These are phyloP conservation scores for Alternaria triticimaculans DNA, from an alignment of 2,329 filamentous ascomycete species.

Conservation along the genomic window DNA sequence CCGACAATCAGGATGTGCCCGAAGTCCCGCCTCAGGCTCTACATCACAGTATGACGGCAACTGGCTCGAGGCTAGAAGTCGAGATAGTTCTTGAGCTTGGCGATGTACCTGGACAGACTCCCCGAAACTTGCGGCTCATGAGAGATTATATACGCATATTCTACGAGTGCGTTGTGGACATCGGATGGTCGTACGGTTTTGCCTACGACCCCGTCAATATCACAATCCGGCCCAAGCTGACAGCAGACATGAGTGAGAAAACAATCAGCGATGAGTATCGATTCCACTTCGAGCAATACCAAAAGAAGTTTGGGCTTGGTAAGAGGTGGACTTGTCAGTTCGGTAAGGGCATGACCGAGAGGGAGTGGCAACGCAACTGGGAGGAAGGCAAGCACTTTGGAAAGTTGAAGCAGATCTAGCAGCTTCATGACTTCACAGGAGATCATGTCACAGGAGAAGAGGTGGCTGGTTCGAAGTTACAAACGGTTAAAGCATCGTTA, in stretches of 20 bases:
- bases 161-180: too few species aligned
- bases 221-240: background rate
- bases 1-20: too few species aligned
- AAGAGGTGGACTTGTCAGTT: background rate
- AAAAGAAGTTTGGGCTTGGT: background rate
- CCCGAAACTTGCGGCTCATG: too few species aligned
- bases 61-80: too few species aligned
- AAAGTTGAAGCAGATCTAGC: background rate
- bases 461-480: fast-evolving
- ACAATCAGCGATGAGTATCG: background rate
- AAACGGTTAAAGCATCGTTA: background rate
- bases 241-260: background rate
- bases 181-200: fast-evolving
- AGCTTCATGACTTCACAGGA: background rate
- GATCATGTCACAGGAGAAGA: background rate
- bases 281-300: background rate
- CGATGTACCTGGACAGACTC: too few species aligned
- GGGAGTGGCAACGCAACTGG: background rate
- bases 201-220: too few species aligned
- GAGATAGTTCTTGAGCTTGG: too few species aligned
- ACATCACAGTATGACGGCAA: too few species aligned
- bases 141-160: too few species aligned
- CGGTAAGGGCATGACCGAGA: background rate
- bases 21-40: too few species aligned
- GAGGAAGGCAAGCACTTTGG: background rate